Conservation (phyloP, 768 basidiomycete species). For the Hericium coralloides region DNA sequence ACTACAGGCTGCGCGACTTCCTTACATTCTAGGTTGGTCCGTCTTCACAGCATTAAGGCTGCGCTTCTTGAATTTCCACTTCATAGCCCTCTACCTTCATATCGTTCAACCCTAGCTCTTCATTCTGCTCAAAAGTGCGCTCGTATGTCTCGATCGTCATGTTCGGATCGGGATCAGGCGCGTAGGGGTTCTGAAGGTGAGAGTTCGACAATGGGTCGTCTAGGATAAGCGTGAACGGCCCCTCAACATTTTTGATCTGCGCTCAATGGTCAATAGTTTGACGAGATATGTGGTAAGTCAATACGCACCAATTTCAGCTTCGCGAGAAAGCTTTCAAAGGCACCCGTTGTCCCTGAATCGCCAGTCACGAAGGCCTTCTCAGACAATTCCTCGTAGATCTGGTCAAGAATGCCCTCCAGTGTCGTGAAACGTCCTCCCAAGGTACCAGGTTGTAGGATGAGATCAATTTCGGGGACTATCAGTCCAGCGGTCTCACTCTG, state of each 20-base stretch:
- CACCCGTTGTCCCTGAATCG: constrained; percentile 43
- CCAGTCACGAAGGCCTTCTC: constrained; percentile 77
- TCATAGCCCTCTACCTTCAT: constrained; percentile 78
- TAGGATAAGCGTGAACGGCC: constrained; percentile 84
- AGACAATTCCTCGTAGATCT: constrained; percentile 91
- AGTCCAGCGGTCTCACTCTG: constrained; percentile 93
- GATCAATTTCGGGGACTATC: constrained; percentile 88
- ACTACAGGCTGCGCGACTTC: too few relatives aligned
- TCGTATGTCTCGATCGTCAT: constrained; percentile 82
- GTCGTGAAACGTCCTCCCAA: constrained; percentile 98
- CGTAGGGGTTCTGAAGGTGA: constrained; percentile 94
- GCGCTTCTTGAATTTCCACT: background rate
- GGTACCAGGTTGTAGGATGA: constrained; percentile 85
- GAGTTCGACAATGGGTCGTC: constrained; percentile 96
- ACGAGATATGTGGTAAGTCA: too few relatives aligned
- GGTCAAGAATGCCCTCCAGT: constrained; percentile 88
- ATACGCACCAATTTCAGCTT: constrained; percentile 57
- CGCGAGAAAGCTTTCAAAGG: constrained; percentile 71
- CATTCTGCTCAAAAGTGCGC: constrained; percentile 84
- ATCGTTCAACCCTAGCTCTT: constrained; percentile 88
- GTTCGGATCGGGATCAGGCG: constrained; percentile 93
- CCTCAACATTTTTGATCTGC: constrained; percentile 70
- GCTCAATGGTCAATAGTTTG: too few relatives aligned
- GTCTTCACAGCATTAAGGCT: too few relatives aligned
- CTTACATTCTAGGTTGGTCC: too few relatives aligned